Base-by-base conservation (phyloP, 768 basidiomycete genomes). In the Crassisporium funariophilum region DNA sequence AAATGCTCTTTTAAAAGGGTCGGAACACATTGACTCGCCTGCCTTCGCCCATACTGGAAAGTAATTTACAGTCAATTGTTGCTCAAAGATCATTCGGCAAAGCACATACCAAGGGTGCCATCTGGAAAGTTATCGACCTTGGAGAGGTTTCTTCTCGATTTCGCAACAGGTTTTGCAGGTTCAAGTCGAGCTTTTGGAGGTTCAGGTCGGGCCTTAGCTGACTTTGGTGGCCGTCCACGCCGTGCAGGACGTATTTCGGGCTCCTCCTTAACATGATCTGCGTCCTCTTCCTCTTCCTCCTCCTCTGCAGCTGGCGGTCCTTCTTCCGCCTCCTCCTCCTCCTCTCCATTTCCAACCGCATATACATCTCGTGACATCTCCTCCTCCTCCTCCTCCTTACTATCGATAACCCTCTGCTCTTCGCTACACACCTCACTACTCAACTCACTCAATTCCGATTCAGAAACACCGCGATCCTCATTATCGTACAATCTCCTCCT, bases 1-100 rank as follows among this genome's bases (percentile, higher is more conserved):
- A 38, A 39, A 43, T 37, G 34, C 35, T 36, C 16, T 15, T 35
- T 21, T 33, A 35, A 41, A 17, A 17, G n/a, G 16, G 8, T 37
- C 7, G 13, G 13, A 38, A 7, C 15, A 25, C 39, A 44, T n/a
- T 9, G 3, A 66, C 82, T 50, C 54, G 85, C 86, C 72, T 45
- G 79, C 70, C 75, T 92, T 93, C 0, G 87, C 91, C 91, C 92
- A 95, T 0, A 94, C 92, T 91, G 41, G 16, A 41, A 38, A 46
- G 13, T 45, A 31, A 5, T 10, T 31, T n/a, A n/a, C 46, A 46
- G 36, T 50, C 4, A 45, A 40, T 41, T 9, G 46, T 4, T 43
- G 12, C 44, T 35, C 41, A 15, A 13, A 17, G 8, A 45, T 1
- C 27, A 29, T 17, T n/a, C n/a, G 41, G 35, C 25, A 27, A 22